Base-by-base conservation (phyloP, 352 stramenopile genomes). In the Globisporangium acanthophoron region DNA sequence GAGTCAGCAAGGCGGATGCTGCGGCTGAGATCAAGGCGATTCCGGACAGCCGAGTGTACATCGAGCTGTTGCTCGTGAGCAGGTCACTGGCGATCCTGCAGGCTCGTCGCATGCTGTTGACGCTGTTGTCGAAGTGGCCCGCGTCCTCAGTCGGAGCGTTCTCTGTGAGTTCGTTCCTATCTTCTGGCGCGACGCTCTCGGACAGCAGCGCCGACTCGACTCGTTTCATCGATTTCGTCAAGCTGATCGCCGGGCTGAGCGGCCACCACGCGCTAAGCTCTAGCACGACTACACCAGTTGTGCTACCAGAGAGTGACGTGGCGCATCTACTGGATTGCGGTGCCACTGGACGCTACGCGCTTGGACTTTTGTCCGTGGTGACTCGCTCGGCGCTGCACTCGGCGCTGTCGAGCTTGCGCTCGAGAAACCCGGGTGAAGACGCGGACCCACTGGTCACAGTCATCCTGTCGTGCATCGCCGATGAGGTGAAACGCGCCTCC, bases 151-250 rank as follows among this genome's bases (percentile, higher is more conserved):
- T 93, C 4, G 84, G 84, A 2, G 52, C 59, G 24, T 93, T 93
- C 58, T 74, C 71, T 0, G 68, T 90, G 44, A 60, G 65, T 65
- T 49, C 62, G 18, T 85, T 90, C 39, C 60, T 81, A n/a, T 64
- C 71, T 12, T 49, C 33, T 43, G 48, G 48, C 27, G 47, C 15
- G 12, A 5, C 5, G 50, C 11, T 3, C 7, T 40, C 15, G 20
- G 3, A 6, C 20, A 47, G 51, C 29, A 37, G 41, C 31, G 68
- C 76, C 27, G 64, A 84, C 50, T 64, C 72, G 6, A 66, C 73
- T 20, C 67, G 67, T 21, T 87, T 96, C 43, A 79, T 92, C 16
- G 82, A 92, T 44, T 94, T 96, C 58, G 71, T 96, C 55, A 94
- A 93, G 64, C 62, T 96, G 18, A 85, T 88, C 52, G 80, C 82